Conservation (phyloP, 192 early-diverging fungal genomes). For the Phlyctochytrium bullatum region DNA sequence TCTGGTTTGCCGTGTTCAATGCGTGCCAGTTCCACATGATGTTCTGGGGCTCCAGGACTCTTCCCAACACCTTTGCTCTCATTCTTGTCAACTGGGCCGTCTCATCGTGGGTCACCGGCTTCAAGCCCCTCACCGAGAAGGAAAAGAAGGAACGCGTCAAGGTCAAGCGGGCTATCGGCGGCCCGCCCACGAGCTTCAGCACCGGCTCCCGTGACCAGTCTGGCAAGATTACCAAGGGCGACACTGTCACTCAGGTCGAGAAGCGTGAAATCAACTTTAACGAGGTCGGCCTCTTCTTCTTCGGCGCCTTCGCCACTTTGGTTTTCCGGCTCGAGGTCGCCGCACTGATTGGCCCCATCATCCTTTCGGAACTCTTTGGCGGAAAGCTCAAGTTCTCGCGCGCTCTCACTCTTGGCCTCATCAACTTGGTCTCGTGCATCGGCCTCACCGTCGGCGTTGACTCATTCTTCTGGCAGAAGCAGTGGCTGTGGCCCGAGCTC, state of each 20-base stretch:
- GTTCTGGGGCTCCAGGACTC: slow-evolving; percentile 84
- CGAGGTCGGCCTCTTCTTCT: slow-evolving; percentile 4
- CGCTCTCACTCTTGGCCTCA: slow-evolving; percentile 21
- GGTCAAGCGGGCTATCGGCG: neutral
- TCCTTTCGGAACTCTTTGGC: slow-evolving; percentile 33
- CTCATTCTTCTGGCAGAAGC: slow-evolving; percentile 72
- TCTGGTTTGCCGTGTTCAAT: slow-evolving; percentile 51
- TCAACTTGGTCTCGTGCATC: no score
- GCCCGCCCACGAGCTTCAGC: neutral
- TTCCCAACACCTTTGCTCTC: slow-evolving; percentile 86
- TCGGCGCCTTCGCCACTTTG: slow-evolving; percentile 32
- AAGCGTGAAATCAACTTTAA: no score
- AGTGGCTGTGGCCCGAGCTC: slow-evolving; percentile 70
- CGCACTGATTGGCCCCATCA: slow-evolving; percentile 48
- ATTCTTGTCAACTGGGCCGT: slow-evolving; percentile 50
- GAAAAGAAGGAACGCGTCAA: slow-evolving; percentile 3
- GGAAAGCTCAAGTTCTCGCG: slow-evolving; percentile 17
- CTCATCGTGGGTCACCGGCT: slow-evolving; percentile 8
- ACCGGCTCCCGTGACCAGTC: neutral
- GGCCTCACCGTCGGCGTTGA: slow-evolving; percentile 58
- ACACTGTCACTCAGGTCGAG: no score
- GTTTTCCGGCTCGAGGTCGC: slow-evolving; percentile 63
- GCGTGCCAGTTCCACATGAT: slow-evolving; percentile 81
- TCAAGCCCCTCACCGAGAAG: slow-evolving; percentile 14
- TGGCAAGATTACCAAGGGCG: neutral